phyloP scores from a whole-genome alignment of 225 moss, liverwort and hornwort species.

The Neckera pumila region DNA sequence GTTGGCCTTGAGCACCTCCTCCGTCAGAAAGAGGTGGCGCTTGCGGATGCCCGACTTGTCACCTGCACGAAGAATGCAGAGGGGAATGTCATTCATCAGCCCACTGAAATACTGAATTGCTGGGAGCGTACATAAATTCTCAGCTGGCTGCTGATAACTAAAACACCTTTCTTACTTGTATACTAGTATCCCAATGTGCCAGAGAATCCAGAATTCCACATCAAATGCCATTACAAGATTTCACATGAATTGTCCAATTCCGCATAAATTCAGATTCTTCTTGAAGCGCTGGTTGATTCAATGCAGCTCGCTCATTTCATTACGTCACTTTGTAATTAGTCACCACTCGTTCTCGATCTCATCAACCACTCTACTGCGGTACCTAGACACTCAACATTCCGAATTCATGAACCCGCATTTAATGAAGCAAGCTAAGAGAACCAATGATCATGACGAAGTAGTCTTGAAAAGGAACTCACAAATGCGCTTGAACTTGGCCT shows the following conservation, averaged over 20 bases:
- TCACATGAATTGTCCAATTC: not conserved
- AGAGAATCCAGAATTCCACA: not conserved
- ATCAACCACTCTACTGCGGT: not conserved
- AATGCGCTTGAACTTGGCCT: conserved; percentile 29
- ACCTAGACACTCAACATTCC: not conserved
- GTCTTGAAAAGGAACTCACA: not conserved
- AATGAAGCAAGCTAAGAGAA: no score
- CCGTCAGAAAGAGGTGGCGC: conserved; percentile 19
- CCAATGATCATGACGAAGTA: not conserved
- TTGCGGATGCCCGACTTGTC: conserved; percentile 31
- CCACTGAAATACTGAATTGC: not conserved
- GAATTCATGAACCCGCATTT: not conserved
- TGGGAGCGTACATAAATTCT: not conserved
- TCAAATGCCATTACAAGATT: not conserved
- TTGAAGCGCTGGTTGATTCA: not conserved
- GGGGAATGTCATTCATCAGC: not conserved
- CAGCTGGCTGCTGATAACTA: not conserved
- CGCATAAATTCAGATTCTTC: not conserved
- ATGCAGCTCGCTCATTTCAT: not conserved
- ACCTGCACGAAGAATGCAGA: not conserved
- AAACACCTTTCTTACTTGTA: not conserved
- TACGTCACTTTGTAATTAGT: not conserved
- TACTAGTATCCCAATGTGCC: not conserved
- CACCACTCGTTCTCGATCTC: no score
- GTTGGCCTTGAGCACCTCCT: conserved; percentile 32